Percentiles rank a stretch among this genome's conserved stretches.
Conservation (phyloP, 1,139 yeast species). For the Schwanniomyces etchellsii region DNA sequence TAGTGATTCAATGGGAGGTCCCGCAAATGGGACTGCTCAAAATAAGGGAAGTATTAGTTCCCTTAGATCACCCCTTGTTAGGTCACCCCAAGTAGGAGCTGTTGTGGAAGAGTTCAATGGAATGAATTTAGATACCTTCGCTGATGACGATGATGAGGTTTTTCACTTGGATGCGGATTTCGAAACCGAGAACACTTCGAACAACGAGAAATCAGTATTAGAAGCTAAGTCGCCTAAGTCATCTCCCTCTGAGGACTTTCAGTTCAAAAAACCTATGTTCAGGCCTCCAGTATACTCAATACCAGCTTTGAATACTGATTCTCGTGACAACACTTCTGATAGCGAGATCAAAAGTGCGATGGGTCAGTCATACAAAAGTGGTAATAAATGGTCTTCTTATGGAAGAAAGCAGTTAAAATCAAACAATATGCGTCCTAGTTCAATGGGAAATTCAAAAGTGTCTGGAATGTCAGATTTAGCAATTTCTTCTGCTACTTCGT, state of each 20-base stretch:
- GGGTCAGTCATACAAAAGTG: not conserved
- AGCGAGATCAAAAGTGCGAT: not conserved
- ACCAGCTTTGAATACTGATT: not conserved
- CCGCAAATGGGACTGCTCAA: too few species aligned
- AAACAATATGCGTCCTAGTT: slow-evolving; percentile 9
- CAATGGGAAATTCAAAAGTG: slow-evolving; percentile 8
- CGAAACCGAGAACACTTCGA: slow-evolving; percentile 12
- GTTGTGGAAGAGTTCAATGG: slow-evolving; percentile 35
- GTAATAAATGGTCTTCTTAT: too few species aligned
- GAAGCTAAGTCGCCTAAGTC: slow-evolving; percentile 4
- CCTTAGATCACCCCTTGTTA: slow-evolving; percentile 32
- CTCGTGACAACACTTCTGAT: not conserved
- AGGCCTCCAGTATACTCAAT: not conserved
- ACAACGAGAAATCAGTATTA: slow-evolving; percentile 2
- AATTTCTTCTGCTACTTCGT: slow-evolving; percentile 13
- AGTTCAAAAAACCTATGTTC: not conserved
- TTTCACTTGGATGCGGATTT: slow-evolving; percentile 44
- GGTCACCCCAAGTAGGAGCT: slow-evolving; percentile 32
- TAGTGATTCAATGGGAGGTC: too few species aligned
- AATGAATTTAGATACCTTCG: slow-evolving; percentile 17
- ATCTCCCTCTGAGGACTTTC: slow-evolving; percentile 1
- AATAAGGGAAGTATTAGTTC: not conserved
- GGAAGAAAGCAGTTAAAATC: too few species aligned
- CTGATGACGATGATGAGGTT: slow-evolving; percentile 33
- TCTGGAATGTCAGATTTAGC: slow-evolving; percentile 5